Evolutionary conservation across 129 eudicot genomes (phyloP).

Genomic region (Flaveria ramosissima): DNA sequence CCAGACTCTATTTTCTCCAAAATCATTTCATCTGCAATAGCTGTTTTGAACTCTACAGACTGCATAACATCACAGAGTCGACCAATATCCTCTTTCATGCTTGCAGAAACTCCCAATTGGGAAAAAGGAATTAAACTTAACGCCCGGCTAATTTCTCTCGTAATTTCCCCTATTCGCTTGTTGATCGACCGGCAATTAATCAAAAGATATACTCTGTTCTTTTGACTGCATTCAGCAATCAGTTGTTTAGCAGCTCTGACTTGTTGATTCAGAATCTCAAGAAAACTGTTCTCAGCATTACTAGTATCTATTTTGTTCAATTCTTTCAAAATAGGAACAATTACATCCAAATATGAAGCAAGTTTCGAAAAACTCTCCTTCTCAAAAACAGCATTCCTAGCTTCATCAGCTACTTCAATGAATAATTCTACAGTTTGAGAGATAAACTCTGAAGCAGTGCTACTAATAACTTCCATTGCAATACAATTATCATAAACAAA

Average conservation of each 20-base stretch:
- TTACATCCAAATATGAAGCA: slow-evolving; percentile 43
- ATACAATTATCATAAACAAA: slow-evolving; percentile 14
- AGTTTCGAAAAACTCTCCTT: slow-evolving; percentile 49
- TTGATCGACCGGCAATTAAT: slow-evolving; percentile 44
- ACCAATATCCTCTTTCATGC: slow-evolving; percentile 40
- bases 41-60: slow-evolving; percentile 54
- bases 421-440: slow-evolving; percentile 45
- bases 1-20: slow-evolving; percentile 63
- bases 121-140: slow-evolving; percentile 48
- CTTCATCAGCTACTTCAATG: slow-evolving; percentile 37
- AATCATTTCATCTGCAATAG: slow-evolving; percentile 59
- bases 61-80: slow-evolving; percentile 54
- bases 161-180: slow-evolving; percentile 49
- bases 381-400: slow-evolving; percentile 42
- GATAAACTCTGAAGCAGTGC: slow-evolving; percentile 40
- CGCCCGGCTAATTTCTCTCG: slow-evolving; percentile 55
- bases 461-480: slow-evolving; percentile 39
- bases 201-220: slow-evolving; percentile 55
- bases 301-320: slow-evolving; percentile 36
- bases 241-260: slow-evolving; percentile 44
- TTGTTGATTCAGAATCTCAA: slow-evolving; percentile 52
- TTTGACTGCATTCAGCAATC: slow-evolving; percentile 51
- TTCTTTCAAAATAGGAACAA: slow-evolving; percentile 58
- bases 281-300: slow-evolving; percentile 30
- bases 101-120: slow-evolving; percentile 44